Evolutionary conservation across 257 asterid species (phyloP).

Genomic region (Penstemon davidsonii): DNA sequence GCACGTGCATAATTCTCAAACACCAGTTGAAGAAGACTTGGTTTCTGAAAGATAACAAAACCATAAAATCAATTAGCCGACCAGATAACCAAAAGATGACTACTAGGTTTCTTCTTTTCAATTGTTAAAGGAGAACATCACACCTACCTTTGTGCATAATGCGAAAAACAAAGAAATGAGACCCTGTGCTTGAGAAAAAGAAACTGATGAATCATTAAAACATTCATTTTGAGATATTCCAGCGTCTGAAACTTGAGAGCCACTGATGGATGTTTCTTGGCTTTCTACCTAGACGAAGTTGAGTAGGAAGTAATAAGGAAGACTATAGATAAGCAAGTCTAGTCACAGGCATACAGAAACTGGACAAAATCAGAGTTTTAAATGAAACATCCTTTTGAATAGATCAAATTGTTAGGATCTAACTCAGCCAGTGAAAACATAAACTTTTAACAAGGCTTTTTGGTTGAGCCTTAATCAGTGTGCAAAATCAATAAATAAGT

Average conservation of each 20-base stretch:
- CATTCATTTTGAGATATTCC: slow-evolving; percentile 55
- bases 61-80: slow-evolving; percentile 27
- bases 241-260: slow-evolving; percentile 75
- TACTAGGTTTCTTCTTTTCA: slow-evolving; percentile 15
- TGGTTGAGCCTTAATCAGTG: slow-evolving; percentile 3
- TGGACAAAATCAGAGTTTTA: not conserved
- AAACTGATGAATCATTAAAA: slow-evolving; percentile 50
- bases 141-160: slow-evolving; percentile 79
- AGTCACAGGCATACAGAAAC: not conserved
- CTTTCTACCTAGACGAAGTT: slow-evolving; percentile 57
- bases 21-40: slow-evolving; percentile 73
- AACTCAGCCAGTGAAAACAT: slow-evolving; percentile 1
- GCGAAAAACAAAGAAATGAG: slow-evolving; percentile 82
- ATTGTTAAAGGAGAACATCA: slow-evolving; percentile 17
- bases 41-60: slow-evolving; percentile 61
- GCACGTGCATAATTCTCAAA: slow-evolving; percentile 67
- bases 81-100: slow-evolving; percentile 14
- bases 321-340: slow-evolving; percentile 2
- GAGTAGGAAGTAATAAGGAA: slow-evolving; percentile 10
- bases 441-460: slow-evolving; percentile 2
- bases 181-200: slow-evolving; percentile 64
- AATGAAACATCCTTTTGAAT: not conserved
- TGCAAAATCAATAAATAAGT: slow-evolving; percentile 3
- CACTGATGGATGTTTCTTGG: slow-evolving; percentile 76
- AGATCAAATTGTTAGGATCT: slow-evolving; percentile 1